Evolutionary conservation across 129 eudicot genomes (phyloP).

Genomic region (Escallonia herrerae): DNA sequence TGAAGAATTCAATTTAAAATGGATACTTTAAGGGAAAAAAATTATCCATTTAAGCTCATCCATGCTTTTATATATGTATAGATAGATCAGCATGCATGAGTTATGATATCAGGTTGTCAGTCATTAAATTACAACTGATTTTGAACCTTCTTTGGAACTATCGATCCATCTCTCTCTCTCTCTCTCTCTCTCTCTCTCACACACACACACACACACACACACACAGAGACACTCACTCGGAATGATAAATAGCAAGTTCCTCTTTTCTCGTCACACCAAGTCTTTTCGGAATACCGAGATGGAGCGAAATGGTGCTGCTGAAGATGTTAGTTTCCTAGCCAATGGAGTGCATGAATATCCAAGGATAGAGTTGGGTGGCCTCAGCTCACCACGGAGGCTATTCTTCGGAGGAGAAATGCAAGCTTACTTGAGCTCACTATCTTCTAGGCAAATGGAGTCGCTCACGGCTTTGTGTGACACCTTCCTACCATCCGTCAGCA

Average conservation of each 20-base stretch:
- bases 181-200: background rate
- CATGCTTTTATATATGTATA: too few relatives aligned
- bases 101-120: too few relatives aligned
- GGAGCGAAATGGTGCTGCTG: background rate
- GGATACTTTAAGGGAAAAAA: too few relatives aligned
- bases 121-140: background rate
- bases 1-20: too few relatives aligned
- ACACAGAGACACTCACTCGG: too few relatives aligned
- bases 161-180: background rate
- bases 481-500: conserved; percentile 19
- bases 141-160: background rate
- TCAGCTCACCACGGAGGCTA: background rate
- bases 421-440: background rate
- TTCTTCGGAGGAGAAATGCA: background rate
- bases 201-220: too few relatives aligned
- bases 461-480: conserved; percentile 30
- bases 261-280: background rate
- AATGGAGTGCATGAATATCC: background rate
- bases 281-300: too few relatives aligned
- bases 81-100: too few relatives aligned
- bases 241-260: background rate
- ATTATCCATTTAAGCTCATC: too few relatives aligned
- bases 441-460: conserved; percentile 27
- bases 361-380: background rate
- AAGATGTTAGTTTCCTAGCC: background rate